Percentiles rank a stretch among this genome's conserved stretches.
phyloP scores from a whole-genome alignment of 2,329 filamentous ascomycete species.

The Didymellaceae sp. region DNA sequence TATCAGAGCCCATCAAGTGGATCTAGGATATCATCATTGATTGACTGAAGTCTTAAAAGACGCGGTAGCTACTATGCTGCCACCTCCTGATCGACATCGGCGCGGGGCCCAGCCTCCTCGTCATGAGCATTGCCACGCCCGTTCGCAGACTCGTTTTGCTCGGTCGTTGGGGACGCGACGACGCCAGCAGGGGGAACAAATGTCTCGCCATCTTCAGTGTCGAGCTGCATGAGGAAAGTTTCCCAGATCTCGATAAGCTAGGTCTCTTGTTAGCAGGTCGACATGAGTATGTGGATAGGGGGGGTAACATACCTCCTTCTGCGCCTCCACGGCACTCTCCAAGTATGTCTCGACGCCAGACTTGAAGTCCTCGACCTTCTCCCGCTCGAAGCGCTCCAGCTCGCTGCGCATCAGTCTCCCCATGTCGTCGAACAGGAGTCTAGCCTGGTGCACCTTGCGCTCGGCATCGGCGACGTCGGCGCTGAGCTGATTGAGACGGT shows the following conservation, averaged over 20 bases:
- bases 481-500: conserved; percentile 87
- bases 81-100: conserved; percentile 9
- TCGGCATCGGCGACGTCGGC: conserved; percentile 96
- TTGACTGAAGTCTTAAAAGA: not conserved
- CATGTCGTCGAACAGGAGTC: conserved; percentile 96
- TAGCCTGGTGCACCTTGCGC: conserved; percentile 86
- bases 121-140: conserved; percentile 20
- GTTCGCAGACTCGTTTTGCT: conserved; percentile 20
- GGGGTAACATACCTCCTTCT: conserved; percentile 81
- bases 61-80: conserved; percentile 7
- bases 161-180: conserved; percentile 38
- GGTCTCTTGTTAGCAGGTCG: conserved; percentile 18
- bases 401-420: conserved; percentile 89
- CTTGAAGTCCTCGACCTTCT: conserved; percentile 99
- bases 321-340: conserved; percentile 94
- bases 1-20: no score
- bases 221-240: conserved; percentile 94
- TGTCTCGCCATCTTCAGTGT: conserved; percentile 78
- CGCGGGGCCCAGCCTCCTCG: conserved; percentile 2
- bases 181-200: conserved; percentile 51
- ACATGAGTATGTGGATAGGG: not conserved
- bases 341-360: conserved; percentile 96
- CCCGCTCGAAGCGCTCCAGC: conserved; percentile 90
- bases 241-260: conserved; percentile 91
- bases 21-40: no score